Conservation (phyloP, 176 grass and related monocot species). For the Carex myosuroides region DNA sequence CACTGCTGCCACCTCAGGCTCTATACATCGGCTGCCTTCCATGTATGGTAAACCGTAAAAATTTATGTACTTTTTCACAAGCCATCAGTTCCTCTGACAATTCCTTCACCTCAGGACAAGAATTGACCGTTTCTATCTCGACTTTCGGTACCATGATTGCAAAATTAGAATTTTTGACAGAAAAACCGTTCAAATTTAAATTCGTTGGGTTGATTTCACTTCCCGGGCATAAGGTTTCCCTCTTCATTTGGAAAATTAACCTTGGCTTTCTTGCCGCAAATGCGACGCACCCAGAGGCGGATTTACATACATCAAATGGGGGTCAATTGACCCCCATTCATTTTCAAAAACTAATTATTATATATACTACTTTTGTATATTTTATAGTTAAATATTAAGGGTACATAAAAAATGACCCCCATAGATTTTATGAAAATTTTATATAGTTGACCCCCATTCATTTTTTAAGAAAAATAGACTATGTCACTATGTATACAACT, state of each 20-base stretch:
- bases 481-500: no score
- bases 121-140: not conserved
- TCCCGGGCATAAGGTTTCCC: not conserved
- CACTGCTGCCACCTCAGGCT: not conserved
- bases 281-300: constrained; percentile 64
- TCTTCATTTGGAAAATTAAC: constrained; percentile 82
- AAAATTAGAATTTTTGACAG: not conserved
- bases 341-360: no score
- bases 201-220: not conserved
- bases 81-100: constrained; percentile 75
- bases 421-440: no score
- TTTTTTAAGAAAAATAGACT: no score
- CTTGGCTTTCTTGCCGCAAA: constrained; percentile 88
- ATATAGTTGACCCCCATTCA: no score
- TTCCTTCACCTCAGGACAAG: constrained; percentile 49
- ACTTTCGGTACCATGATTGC: constrained; percentile 22
- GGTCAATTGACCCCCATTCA: no score
- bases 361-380: no score
- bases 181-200: not conserved
- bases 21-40: constrained; percentile 35
- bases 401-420: no score
- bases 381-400: no score
- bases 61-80: constrained; percentile 77
- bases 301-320: no score
- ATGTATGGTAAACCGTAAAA: constrained; percentile 84